A percentile compares a stretch with the other conserved stretches of the same genome.
These are phyloP conservation scores for Xylaria sp. DNA, from an alignment of 2,329 filamentous ascomycete species.

Conservation along the genomic window DNA sequence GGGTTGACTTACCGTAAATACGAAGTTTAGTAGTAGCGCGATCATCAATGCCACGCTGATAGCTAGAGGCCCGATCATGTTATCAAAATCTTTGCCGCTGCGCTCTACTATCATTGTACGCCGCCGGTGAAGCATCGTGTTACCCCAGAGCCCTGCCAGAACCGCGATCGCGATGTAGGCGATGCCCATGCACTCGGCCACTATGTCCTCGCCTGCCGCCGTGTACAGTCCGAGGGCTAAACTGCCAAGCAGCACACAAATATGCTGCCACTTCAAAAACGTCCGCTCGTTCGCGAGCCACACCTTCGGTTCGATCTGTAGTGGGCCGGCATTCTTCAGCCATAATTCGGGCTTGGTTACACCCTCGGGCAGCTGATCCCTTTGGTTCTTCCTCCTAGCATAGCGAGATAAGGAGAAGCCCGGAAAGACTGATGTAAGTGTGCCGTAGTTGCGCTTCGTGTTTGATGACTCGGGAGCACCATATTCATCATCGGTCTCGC, in stretches of 20 bases:
- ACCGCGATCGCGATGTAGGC: slow-evolving; percentile 84
- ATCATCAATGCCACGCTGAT: slow-evolving; percentile 82
- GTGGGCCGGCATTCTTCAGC: slow-evolving; percentile 93
- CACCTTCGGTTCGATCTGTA: slow-evolving; percentile 96
- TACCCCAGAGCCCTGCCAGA: slow-evolving; percentile 90
- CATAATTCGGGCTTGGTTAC: slow-evolving; percentile 86
- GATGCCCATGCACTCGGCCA: slow-evolving; percentile 83
- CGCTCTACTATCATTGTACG: slow-evolving; percentile 83
- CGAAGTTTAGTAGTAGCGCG: slow-evolving; percentile 87
- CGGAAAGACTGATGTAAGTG: slow-evolving; percentile 79
- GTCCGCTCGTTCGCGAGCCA: slow-evolving; percentile 99
- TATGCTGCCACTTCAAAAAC: slow-evolving; percentile 98
- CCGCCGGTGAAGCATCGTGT: slow-evolving; percentile 80
- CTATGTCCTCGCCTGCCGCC: slow-evolving; percentile 80
- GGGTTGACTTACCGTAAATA: slow-evolving; percentile 74
- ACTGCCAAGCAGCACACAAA: slow-evolving; percentile 85
- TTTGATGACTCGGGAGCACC: slow-evolving; percentile 51
- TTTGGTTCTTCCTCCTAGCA: slow-evolving; percentile 65
- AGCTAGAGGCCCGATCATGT: slow-evolving; percentile 83
- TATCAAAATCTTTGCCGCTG: slow-evolving; percentile 94
- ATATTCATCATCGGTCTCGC: slow-evolving; percentile 45
- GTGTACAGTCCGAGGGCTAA: slow-evolving; percentile 89
- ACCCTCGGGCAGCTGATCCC: slow-evolving; percentile 78
- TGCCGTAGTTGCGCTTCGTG: slow-evolving; percentile 58
- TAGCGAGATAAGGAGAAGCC: slow-evolving; percentile 86